A percentile compares a stretch with the other conserved stretches of the same genome.
Conservation (phyloP, 140 eudicot genomes). For the Anethum foeniculum region DNA sequence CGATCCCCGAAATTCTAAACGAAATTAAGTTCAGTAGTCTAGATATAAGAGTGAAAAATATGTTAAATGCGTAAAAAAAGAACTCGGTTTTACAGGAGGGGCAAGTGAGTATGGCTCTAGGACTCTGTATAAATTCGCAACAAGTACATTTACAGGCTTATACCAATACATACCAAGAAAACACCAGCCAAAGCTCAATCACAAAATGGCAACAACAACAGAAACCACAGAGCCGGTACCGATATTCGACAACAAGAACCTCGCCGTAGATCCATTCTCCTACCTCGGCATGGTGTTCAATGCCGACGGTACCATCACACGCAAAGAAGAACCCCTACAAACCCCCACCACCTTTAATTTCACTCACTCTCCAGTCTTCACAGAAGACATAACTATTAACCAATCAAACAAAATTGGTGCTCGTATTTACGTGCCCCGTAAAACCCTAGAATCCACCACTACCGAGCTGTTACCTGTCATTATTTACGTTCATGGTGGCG, state of each 20-base stretch:
- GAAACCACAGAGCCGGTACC: background rate
- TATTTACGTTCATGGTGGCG: conserved; percentile 1
- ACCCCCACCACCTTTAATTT: background rate
- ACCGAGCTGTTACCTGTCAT: background rate
- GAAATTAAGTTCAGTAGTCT: too few species aligned
- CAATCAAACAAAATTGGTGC: background rate
- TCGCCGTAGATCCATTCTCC: background rate
- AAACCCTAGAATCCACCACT: background rate
- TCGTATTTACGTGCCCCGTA: background rate
- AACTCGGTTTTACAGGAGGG: too few species aligned
- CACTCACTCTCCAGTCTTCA: background rate
- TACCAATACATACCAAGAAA: background rate
- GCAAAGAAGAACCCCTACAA: background rate
- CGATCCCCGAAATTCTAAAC: too few species aligned
- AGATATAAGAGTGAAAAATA: too few species aligned
- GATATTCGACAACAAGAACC: too few species aligned
- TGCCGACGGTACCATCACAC: background rate
- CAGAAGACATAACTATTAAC: background rate
- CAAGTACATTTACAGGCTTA: background rate
- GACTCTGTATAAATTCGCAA: background rate
- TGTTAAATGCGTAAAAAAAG: too few species aligned
- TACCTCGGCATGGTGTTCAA: conserved; percentile 5
- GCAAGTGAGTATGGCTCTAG: too few species aligned
- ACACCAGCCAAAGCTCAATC: background rate
- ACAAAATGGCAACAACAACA: background rate